Conservation (phyloP, 2,329 filamentous ascomycete species). For the Monosporascus sp. region DNA sequence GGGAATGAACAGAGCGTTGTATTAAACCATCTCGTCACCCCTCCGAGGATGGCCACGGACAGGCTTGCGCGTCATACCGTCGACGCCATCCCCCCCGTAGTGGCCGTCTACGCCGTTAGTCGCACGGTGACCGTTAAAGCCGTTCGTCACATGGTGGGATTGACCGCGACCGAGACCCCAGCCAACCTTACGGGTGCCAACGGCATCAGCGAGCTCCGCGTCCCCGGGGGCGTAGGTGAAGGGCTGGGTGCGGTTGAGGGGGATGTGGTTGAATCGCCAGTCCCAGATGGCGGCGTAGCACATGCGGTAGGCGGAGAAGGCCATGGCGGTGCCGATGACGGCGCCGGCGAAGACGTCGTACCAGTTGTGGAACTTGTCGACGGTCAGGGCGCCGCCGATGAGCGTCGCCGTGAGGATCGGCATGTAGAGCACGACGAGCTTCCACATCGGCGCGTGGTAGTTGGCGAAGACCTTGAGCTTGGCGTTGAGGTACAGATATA, state of each 20-base stretch:
- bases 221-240: constrained; percentile 44
- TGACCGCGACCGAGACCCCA: constrained; percentile 47
- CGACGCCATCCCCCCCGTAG: constrained; percentile 1
- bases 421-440: constrained; percentile 58
- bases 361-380: constrained; percentile 72
- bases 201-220: constrained; percentile 45
- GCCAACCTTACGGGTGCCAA: constrained; percentile 55
- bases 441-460: constrained; percentile 71
- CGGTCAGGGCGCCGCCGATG: constrained; percentile 64
- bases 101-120: constrained; percentile 2
- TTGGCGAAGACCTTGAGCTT: constrained; percentile 72
- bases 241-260: constrained; percentile 51
- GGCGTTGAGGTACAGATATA: constrained; percentile 70
- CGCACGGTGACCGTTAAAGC: constrained; percentile 8
- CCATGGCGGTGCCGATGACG: constrained; percentile 59
- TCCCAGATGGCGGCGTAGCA: constrained; percentile 64
- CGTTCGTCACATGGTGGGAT: constrained; percentile 10
- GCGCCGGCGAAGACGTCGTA: constrained; percentile 67
- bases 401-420: constrained; percentile 63
- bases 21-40: constrained; percentile 23
- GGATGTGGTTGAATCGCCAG: constrained; percentile 61
- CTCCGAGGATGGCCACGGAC: constrained; percentile 10
- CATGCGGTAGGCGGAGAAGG: constrained; percentile 62
- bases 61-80: constrained; percentile 15
- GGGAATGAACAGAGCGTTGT: not conserved